phyloP scores from a whole-genome alignment of 1,284 basidiomycete species.

The Pseudozyma sp. region DNA sequence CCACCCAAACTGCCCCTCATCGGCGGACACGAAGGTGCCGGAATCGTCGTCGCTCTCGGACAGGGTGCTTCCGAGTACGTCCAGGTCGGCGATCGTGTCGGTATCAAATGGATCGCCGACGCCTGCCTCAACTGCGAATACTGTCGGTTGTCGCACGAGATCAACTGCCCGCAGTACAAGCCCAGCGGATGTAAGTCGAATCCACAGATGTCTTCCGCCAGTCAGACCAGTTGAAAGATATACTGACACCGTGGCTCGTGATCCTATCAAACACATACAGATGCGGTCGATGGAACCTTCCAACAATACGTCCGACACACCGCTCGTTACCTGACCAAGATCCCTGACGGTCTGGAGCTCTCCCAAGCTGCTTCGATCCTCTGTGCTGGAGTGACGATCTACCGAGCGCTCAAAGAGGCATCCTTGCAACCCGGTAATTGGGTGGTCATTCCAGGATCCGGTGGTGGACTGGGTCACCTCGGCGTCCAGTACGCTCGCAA shows the following conservation, averaged over 20 bases:
- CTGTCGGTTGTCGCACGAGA: slow-evolving; percentile 79
- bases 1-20: slow-evolving; percentile 77
- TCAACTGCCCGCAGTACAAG: slow-evolving; percentile 69
- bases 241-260: background rate
- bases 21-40: slow-evolving; percentile 82
- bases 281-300: slow-evolving; percentile 81
- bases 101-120: slow-evolving; percentile 77
- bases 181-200: slow-evolving; percentile 69
- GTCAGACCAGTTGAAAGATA: background rate
- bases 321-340: slow-evolving; percentile 76
- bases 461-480: slow-evolving; percentile 73
- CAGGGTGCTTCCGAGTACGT: slow-evolving; percentile 74
- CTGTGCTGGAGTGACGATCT: slow-evolving; percentile 82
- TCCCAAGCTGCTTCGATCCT: slow-evolving; percentile 83
- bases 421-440: slow-evolving; percentile 78
- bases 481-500: slow-evolving; percentile 55
- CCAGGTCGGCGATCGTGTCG: slow-evolving; percentile 81
- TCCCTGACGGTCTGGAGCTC: slow-evolving; percentile 72
- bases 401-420: slow-evolving; percentile 84
- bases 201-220: no score
- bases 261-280: slow-evolving; percentile 35
- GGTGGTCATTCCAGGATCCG: slow-evolving; percentile 83
- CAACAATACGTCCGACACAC: slow-evolving; percentile 76
- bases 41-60: slow-evolving; percentile 80
- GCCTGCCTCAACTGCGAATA: slow-evolving; percentile 79